phyloP scores from a whole-genome alignment of 106 monocot species.

The Dioscorea zingiberensis region DNA sequence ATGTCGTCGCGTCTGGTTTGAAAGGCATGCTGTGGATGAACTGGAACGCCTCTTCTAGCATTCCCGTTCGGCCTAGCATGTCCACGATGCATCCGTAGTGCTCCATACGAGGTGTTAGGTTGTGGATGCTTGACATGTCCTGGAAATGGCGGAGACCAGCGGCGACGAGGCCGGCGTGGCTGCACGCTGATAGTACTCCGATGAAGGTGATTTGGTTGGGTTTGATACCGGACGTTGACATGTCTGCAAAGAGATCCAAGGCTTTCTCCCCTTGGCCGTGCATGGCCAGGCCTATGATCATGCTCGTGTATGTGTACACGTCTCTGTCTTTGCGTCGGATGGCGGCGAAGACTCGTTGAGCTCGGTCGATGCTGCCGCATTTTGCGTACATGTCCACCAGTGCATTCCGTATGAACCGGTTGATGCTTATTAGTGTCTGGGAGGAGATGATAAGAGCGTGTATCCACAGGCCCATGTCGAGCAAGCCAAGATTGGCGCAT shows the following conservation, averaged over 20 bases:
- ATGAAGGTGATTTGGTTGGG: constrained; percentile 2
- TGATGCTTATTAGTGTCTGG: neutral
- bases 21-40: neutral
- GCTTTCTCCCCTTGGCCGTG: constrained; percentile 5
- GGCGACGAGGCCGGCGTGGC: neutral
- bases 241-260: neutral
- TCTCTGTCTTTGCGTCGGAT: neutral
- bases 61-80: constrained; percentile 12
- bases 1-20: neutral
- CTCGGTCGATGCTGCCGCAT: neutral
- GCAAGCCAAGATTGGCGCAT: neutral
- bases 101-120: neutral
- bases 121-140: neutral
- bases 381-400: constrained; percentile 3
- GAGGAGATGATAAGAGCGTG: neutral
- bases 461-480: neutral
- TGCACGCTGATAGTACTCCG: constrained; percentile 1
- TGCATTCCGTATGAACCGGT: neutral
- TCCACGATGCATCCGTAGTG: constrained; percentile 7
- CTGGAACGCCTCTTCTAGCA: neutral
- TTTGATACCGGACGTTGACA: neutral
- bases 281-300: neutral
- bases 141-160: neutral
- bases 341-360: neutral
- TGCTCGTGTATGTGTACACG: neutral